Percentiles rank a stretch among this genome's conserved stretches.
phyloP scores from a whole-genome alignment of 495 filamentous ascomycete species.

The Penicillium nucicola region DNA sequence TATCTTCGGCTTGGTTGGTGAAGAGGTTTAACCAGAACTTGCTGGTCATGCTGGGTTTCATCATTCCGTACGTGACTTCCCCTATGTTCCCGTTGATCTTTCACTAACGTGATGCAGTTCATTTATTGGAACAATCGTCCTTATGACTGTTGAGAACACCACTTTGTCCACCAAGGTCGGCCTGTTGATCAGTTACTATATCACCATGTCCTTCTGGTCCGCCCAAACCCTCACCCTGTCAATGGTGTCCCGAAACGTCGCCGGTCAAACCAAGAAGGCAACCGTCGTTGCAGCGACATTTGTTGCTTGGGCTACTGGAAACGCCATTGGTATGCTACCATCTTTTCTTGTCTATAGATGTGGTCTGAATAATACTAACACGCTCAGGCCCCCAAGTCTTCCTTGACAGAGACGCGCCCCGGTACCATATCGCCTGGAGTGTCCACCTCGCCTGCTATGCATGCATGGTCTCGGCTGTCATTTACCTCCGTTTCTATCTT shows the following conservation, averaged over 20 bases:
- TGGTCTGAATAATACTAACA: not conserved
- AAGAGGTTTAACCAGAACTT: conserved; percentile 62
- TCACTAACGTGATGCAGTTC: conserved; percentile 18
- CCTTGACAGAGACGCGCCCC: conserved; percentile 32
- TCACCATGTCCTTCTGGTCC: conserved; percentile 55
- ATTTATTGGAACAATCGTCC: conserved; percentile 60
- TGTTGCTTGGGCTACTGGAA: conserved; percentile 42
- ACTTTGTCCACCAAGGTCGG: conserved; percentile 48
- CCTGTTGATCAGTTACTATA: conserved; percentile 59
- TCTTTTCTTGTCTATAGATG: not conserved
- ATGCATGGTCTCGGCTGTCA: conserved; percentile 31
- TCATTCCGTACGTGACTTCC: conserved; percentile 54
- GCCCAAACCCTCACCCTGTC: conserved; percentile 56
- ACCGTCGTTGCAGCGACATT: conserved; percentile 45
- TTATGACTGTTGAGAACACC: conserved; percentile 57
- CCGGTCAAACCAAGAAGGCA: conserved; percentile 66
- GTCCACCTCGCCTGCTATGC: conserved; percentile 42
- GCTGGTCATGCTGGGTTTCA: conserved; percentile 58
- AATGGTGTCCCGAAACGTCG: conserved; percentile 62
- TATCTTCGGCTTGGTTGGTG: conserved; percentile 61
- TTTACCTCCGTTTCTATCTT: conserved; percentile 38
- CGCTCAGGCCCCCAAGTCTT: conserved; percentile 45
- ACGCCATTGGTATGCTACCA: conserved; percentile 33
- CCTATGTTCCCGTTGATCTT: not conserved
- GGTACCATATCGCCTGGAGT: conserved; percentile 42